Conservation (phyloP, 2,329 filamentous ascomycete genomes). For the Ascochyta clinopodiicola region DNA sequence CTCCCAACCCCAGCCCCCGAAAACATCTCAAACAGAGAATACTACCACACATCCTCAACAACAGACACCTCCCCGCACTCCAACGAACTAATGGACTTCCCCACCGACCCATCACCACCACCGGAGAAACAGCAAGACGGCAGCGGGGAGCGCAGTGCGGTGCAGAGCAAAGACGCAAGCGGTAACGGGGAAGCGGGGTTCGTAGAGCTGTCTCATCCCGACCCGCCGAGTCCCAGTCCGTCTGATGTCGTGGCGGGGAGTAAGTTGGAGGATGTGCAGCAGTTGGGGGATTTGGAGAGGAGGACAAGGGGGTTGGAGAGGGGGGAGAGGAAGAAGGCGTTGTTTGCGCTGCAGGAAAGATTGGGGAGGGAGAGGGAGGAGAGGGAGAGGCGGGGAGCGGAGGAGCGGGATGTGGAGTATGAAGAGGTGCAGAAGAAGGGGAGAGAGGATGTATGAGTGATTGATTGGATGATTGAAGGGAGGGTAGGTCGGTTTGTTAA, state of each 20-base stretch:
- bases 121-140: not conserved
- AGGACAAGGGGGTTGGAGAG: not conserved
- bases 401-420: not conserved
- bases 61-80: not conserved
- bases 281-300: not conserved
- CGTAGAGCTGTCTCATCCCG: not conserved
- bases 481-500: not conserved
- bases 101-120: not conserved
- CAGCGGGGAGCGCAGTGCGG: too few species aligned
- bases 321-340: not conserved
- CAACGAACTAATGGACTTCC: not conserved
- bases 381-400: not conserved
- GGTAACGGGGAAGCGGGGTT: not conserved
- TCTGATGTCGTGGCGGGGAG: not conserved
- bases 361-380: not conserved
- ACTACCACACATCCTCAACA: not conserved
- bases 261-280: not conserved
- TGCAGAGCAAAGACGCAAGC: not conserved
- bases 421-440: not conserved
- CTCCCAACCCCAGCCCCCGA: slow-evolving; percentile 4
- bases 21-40: slow-evolving; percentile 7
- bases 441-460: not conserved
- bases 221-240: not conserved
- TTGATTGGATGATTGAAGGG: not conserved
- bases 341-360: not conserved